Conservation (phyloP, 2,329 filamentous ascomycete species). For the Fusarium nurragi region DNA sequence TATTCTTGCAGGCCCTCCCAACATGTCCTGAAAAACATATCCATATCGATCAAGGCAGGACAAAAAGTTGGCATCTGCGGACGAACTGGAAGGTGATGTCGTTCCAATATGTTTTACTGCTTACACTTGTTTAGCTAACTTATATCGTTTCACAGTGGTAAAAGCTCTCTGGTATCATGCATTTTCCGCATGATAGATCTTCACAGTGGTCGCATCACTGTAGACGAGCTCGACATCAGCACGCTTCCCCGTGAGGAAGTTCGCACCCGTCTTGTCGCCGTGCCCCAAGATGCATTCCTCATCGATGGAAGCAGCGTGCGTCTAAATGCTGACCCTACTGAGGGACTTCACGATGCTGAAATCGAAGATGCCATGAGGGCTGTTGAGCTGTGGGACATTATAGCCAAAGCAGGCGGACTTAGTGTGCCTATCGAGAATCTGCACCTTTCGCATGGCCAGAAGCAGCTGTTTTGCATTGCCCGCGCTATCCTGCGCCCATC, state of each 20-base stretch:
- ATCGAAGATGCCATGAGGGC: slow-evolving; percentile 56
- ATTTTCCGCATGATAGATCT: slow-evolving; percentile 58
- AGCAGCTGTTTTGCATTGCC: slow-evolving; percentile 59
- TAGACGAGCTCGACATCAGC: slow-evolving; percentile 55
- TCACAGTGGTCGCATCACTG: slow-evolving; percentile 53
- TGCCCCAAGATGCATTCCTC: slow-evolving; percentile 63
- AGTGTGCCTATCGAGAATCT: slow-evolving; percentile 47
- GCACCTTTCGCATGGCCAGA: slow-evolving; percentile 57
- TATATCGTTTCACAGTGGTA: slow-evolving; percentile 50
- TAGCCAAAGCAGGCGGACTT: slow-evolving; percentile 52
- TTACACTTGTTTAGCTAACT: neutral
- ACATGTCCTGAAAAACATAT: slow-evolving; percentile 14
- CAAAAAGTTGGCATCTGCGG: slow-evolving; percentile 36
- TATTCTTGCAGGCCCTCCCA: neutral
- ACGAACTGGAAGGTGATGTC: slow-evolving; percentile 28
- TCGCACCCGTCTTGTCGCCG: slow-evolving; percentile 50
- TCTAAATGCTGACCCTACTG: slow-evolving; percentile 58
- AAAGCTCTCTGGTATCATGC: slow-evolving; percentile 52
- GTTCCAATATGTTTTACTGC: too few species aligned
- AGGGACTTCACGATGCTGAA: slow-evolving; percentile 49
- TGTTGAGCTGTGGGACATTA: slow-evolving; percentile 56
- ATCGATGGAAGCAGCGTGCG: slow-evolving; percentile 55
- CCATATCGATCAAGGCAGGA: slow-evolving; percentile 19
- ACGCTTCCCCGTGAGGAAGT: slow-evolving; percentile 41
- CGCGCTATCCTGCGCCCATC: slow-evolving; percentile 54